Evolutionary conservation across 495 filamentous ascomycete genomes (phyloP).

Genomic region (Baudoinia panamericana): DNA sequence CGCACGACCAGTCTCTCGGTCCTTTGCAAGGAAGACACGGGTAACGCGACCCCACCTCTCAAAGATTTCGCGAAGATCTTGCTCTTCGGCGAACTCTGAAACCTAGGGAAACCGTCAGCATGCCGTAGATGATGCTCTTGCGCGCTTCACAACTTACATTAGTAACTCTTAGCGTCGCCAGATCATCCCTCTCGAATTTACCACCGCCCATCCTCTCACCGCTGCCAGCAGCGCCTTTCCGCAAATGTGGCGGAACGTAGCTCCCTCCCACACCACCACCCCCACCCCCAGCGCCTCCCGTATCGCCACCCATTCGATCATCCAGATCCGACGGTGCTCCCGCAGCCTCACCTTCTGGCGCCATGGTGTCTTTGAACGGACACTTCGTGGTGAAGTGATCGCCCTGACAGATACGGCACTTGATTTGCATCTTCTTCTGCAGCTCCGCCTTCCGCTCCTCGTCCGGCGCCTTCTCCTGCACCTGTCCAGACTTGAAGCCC

Average conservation of each 20-base stretch:
- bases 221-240: constrained; percentile 43
- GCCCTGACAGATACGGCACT: constrained; percentile 95
- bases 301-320: constrained; percentile 38
- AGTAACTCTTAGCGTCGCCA: constrained; percentile 90
- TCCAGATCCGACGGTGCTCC: constrained; percentile 41
- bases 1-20: constrained; percentile 82
- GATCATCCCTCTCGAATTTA: constrained; percentile 90
- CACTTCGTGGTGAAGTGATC: constrained; percentile 97
- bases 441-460: constrained; percentile 50
- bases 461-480: constrained; percentile 57
- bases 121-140: not conserved
- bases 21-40: constrained; percentile 92
- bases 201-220: constrained; percentile 81
- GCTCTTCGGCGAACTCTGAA: constrained; percentile 91
- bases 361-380: constrained; percentile 77
- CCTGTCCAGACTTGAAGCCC: constrained; percentile 75
- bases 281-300: constrained; percentile 35
- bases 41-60: constrained; percentile 93
- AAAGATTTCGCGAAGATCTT: constrained; percentile 91
- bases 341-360: constrained; percentile 51
- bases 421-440: constrained; percentile 98
- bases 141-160: constrained; percentile 56
- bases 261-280: constrained; percentile 56
- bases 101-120: constrained; percentile 45
- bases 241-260: constrained; percentile 86